Base-by-base conservation (phyloP, 768 basidiomycete species). In the Mycena filopes region DNA sequence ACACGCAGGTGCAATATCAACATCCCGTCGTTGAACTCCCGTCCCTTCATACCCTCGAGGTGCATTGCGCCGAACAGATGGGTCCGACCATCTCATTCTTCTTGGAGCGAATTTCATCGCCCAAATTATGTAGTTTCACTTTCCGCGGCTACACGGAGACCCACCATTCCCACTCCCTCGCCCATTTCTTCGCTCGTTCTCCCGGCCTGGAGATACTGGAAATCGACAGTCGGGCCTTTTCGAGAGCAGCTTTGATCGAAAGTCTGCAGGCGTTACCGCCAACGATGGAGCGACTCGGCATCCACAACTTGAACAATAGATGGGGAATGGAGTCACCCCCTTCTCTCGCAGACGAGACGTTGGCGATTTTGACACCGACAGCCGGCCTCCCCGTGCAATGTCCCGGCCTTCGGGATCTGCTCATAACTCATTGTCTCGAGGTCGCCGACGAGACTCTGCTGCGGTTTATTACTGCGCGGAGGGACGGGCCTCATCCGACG, bases 171-270 rank as follows among this genome's bases (percentile, higher is more conserved):
- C 18, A 25, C 23, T 31, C 28, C 8, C 50, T 55, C 13, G 8
- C 36, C 8, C 36, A 43, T 12, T 55, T 36, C 53, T 47, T 38
- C 13, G 16, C 26, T 15, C 10, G 38, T 11, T 41, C 53, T 2
- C 29, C 51, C 40, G 40, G 45, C 40, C 31, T 65, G 21, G 64
- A 60, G 41, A 55, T 1, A 20, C 21, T 66, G 40, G 28, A 33
- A 23, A 26, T 66, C 16, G 33, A 55, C 26, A 55, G 21, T 21
- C 38, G 31, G 1, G 1, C 21, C 5, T 55, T 60, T 21, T 12
- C 50, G 5, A 47, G 13, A 15, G 4, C 33, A 5, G 18, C 45
- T 41, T 16, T 60, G 16, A 12, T 23, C 2, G 29, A 33, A 2
- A 25, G 53, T 12, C 40, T 65, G 8, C 26, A 23, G 12, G 46